These are phyloP conservation scores for Aureobasidium pullulans DNA, from an alignment of 2,329 filamentous ascomycete species.

Conservation along the genomic window DNA sequence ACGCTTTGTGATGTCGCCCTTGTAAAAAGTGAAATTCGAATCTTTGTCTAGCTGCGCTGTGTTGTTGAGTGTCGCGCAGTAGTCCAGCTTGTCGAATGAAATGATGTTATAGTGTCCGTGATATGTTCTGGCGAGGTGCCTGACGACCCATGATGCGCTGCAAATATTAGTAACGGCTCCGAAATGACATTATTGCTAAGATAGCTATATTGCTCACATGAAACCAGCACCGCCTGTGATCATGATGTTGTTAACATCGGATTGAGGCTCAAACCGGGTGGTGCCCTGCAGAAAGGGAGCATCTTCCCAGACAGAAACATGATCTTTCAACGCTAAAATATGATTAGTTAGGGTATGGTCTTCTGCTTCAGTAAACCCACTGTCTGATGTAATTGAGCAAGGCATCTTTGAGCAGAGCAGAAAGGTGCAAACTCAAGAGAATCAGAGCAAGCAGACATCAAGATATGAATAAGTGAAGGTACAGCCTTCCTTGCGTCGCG, in stretches of 20 bases:
- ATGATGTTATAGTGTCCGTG: constrained; percentile 68
- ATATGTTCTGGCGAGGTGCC: constrained; percentile 69
- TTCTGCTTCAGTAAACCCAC: not conserved
- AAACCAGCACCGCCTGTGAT: constrained; percentile 79
- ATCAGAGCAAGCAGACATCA: not conserved
- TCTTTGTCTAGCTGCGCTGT: constrained; percentile 59
- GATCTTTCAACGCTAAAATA: not conserved
- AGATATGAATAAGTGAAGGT: not conserved
- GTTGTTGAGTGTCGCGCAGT: constrained; percentile 75
- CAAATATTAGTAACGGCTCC: not conserved
- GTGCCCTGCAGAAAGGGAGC: constrained; percentile 63
- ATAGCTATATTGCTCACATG: constrained; percentile 52
- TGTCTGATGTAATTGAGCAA: not conserved
- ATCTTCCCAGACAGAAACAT: constrained; percentile 50
- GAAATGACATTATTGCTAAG: not conserved
- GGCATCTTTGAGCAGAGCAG: not conserved
- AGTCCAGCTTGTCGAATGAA: constrained; percentile 79
- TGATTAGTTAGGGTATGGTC: not conserved
- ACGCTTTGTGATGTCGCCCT: constrained; percentile 69
- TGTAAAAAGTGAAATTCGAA: constrained; percentile 70
- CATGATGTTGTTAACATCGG: constrained; percentile 71
- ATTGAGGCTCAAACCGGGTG: constrained; percentile 61
- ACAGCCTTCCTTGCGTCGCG: not conserved
- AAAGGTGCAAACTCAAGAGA: not conserved
- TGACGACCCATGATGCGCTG: constrained; percentile 76